Conservation (phyloP, 23 red algal genomes). For the Gracilaria caudata region DNA sequence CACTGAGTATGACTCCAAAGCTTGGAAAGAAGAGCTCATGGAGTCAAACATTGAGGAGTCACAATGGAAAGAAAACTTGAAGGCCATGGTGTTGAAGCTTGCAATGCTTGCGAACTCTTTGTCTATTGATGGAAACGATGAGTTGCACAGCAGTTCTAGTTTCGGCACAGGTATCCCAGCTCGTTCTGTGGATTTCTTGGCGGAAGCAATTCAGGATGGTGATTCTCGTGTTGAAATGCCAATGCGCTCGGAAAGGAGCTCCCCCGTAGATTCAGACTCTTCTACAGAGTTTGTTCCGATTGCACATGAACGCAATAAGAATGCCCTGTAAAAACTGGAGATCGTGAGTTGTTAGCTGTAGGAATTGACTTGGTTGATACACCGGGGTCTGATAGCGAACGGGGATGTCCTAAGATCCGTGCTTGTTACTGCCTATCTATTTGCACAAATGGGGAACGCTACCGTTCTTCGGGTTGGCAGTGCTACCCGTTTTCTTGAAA, state of each 20-base stretch:
- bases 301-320: background rate
- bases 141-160: conserved; percentile 1
- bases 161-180: conserved; percentile 25
- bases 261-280: conserved; percentile 10
- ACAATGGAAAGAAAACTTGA: conserved; percentile 34
- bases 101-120: conserved; percentile 22
- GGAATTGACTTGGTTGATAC: too few species aligned
- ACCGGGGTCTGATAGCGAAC: too few species aligned
- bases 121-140: background rate
- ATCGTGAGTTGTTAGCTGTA: too few species aligned
- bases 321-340: background rate
- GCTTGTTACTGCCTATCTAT: too few species aligned
- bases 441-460: too few species aligned
- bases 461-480: too few species aligned
- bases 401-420: too few species aligned
- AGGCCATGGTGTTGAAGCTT: conserved; percentile 41
- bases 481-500: too few species aligned
- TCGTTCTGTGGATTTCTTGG: conserved; percentile 13
- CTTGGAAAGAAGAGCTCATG: conserved; percentile 4
- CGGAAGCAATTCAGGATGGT: conserved; percentile 16
- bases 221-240: conserved; percentile 25
- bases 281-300: conserved; percentile 2
- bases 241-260: conserved; percentile 6
- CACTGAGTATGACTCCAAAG: conserved; percentile 20
- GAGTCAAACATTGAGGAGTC: conserved; percentile 8